Percentiles rank a stretch among this genome's conserved stretches.
phyloP scores from a whole-genome alignment of 2,329 filamentous ascomycete genomes.

The Leptographium procerum region DNA sequence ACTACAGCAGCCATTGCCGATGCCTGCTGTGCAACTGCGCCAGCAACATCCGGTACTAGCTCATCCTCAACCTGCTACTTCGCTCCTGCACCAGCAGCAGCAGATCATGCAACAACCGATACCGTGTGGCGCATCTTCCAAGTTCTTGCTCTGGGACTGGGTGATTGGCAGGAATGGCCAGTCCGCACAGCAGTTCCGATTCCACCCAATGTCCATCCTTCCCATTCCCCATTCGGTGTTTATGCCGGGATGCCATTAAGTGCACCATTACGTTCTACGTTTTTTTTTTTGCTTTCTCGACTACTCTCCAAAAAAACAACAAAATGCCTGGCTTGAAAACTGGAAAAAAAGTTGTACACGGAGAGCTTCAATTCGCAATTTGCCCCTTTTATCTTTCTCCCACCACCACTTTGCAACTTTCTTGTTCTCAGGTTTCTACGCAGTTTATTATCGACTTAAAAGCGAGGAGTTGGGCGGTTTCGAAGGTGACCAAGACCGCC shows the following conservation, averaged over 20 bases:
- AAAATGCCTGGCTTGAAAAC: neutral
- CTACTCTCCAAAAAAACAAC: neutral
- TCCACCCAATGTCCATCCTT: constrained; percentile 31
- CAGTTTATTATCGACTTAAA: too few relatives aligned
- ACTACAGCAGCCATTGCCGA: constrained; percentile 10
- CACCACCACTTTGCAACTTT: neutral
- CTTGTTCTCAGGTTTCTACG: neutral
- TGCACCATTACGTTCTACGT: neutral
- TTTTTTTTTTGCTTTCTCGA: neutral
- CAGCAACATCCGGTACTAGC: constrained; percentile 5
- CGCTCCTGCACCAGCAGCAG: constrained; percentile 1
- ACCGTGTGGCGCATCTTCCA: constrained; percentile 18
- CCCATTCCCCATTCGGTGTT: constrained; percentile 42
- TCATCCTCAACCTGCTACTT: constrained; percentile 22
- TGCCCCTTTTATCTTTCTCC: neutral
- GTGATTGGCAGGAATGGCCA: constrained; percentile 26
- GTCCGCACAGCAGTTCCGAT: constrained; percentile 27
- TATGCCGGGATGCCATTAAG: constrained; percentile 8
- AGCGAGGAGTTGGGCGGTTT: constrained; percentile 9
- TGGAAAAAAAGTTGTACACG: neutral
- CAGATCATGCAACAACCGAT: neutral
- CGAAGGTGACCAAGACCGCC: constrained; percentile 1
- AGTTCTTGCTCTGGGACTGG: constrained; percentile 25
- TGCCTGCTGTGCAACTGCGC: neutral
- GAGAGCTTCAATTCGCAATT: neutral